Conservation (phyloP, 2,329 filamentous ascomycete genomes). For the Fusarium pseudoanthophilum region DNA sequence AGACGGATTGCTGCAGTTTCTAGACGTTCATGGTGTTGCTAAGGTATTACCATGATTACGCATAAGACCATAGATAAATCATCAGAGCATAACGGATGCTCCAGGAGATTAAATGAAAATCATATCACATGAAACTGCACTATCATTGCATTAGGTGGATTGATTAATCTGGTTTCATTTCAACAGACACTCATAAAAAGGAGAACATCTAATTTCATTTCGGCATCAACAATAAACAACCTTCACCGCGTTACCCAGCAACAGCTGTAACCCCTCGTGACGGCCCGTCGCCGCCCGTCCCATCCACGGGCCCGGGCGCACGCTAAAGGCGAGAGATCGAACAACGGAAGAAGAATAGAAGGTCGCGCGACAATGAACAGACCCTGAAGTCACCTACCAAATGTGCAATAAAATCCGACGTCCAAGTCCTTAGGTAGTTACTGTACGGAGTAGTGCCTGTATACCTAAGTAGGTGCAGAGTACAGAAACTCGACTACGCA, state of each 20-base stretch:
- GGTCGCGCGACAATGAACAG: neutral
- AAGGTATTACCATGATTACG: neutral
- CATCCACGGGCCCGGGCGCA: conserved; percentile 13
- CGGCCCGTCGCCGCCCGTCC: conserved; percentile 29
- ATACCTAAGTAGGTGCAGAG: neutral
- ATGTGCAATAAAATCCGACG: neutral
- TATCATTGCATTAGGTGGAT: neutral
- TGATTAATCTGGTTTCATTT: conserved; percentile 2
- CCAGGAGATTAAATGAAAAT: conserved; percentile 2
- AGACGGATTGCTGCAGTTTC: conserved; percentile 27
- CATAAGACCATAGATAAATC: neutral
- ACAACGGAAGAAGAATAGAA: conserved; percentile 6
- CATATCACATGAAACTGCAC: conserved; percentile 6
- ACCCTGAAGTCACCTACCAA: conserved; percentile 11
- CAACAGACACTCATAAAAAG: neutral
- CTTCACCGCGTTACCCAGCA: conserved; percentile 11
- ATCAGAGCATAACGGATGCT: conserved; percentile 12
- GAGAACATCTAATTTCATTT: conserved; percentile 15
- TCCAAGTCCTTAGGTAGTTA: neutral
- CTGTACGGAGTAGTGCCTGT: no score
- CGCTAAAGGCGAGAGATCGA: conserved; percentile 22
- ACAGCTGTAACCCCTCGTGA: conserved; percentile 4
- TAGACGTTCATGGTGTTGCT: conserved; percentile 14
- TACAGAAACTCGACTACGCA: neutral
- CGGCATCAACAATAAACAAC: conserved; percentile 25